Evolutionary conservation across 2,329 filamentous ascomycete genomes (phyloP).

Genomic region (Alternaria metachromatica): DNA sequence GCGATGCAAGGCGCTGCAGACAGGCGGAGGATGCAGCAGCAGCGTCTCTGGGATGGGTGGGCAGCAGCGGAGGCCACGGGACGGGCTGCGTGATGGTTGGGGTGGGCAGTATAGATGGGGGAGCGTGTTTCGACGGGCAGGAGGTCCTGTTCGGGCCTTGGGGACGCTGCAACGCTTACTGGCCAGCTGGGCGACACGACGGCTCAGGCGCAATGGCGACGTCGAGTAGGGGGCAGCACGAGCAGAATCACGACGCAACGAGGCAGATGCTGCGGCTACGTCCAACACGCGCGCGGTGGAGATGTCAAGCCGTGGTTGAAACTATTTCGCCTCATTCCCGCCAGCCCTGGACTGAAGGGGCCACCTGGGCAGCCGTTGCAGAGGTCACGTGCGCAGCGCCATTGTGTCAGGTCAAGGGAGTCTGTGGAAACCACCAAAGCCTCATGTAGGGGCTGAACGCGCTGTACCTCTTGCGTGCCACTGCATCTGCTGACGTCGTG

Average conservation of each 20-base stretch:
- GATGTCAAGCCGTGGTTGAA: not conserved
- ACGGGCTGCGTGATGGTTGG: constrained; percentile 28
- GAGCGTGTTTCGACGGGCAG: constrained; percentile 31
- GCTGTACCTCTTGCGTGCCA: not conserved
- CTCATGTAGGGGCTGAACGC: not conserved
- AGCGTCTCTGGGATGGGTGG: constrained; percentile 16
- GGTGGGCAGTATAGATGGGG: constrained; percentile 27
- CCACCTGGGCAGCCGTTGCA: not conserved
- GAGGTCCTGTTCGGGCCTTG: constrained; percentile 32
- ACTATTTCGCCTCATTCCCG: constrained; percentile 22
- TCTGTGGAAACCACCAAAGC: not conserved
- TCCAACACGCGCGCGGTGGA: not conserved
- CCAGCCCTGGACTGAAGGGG: too few relatives aligned
- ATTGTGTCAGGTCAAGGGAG: not conserved
- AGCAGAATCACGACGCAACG: constrained; percentile 1
- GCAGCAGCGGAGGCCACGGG: constrained; percentile 20
- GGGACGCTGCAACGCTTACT: constrained; percentile 36
- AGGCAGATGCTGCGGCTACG: not conserved
- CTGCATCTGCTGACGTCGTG: not conserved
- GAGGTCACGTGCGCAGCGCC: constrained; percentile 21
- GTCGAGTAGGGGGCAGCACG: constrained; percentile 8
- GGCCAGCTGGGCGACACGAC: constrained; percentile 26
- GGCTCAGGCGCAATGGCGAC: constrained; percentile 32
- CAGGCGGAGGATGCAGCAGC: constrained; percentile 19
- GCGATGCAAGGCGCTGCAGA: constrained; percentile 26